Percentiles rank a stretch among this genome's conserved stretches.
phyloP scores from a whole-genome alignment of 2,329 filamentous ascomycete genomes.

The Arthrobotrys iridis region DNA sequence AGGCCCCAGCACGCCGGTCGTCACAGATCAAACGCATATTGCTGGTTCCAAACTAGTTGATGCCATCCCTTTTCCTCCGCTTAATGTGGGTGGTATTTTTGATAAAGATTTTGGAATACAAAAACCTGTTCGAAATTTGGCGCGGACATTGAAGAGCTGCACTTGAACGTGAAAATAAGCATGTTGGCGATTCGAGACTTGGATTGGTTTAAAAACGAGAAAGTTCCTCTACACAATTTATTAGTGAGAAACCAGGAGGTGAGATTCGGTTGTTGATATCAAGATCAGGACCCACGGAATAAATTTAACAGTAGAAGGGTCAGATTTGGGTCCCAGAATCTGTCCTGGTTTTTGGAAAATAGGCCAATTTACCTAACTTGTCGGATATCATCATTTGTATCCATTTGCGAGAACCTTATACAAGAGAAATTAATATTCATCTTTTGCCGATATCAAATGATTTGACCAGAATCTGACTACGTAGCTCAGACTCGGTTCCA shows the following conservation, averaged over 20 bases:
- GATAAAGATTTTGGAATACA: conserved; percentile 68
- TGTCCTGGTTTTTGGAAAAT: not conserved
- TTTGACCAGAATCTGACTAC: no score
- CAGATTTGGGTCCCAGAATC: conserved; percentile 16
- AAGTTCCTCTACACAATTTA: not conserved
- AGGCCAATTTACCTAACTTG: no score
- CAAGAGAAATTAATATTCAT: no score
- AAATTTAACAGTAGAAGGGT: not conserved
- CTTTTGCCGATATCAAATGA: no score
- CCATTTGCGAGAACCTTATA: no score
- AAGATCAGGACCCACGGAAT: not conserved
- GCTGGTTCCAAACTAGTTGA: conserved; percentile 7
- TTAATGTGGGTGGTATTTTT: conserved; percentile 65
- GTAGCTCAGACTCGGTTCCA: no score
- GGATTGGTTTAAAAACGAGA: conserved; percentile 10
- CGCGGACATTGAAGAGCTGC: conserved; percentile 10
- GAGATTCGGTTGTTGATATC: conserved; percentile 12
- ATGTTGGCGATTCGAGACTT: conserved; percentile 10
- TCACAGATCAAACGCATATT: conserved; percentile 5
- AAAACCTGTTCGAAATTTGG: conserved; percentile 64
- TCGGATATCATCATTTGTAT: no score
- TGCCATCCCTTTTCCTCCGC: conserved; percentile 60
- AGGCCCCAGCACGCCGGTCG: not conserved
- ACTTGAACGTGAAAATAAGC: conserved; percentile 13
- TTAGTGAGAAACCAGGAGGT: not conserved